A percentile compares a stretch with the other conserved stretches of the same genome.
These are phyloP conservation scores for Celoporthe dispersa DNA, from an alignment of 2,329 filamentous ascomycete species.

Conservation along the genomic window DNA sequence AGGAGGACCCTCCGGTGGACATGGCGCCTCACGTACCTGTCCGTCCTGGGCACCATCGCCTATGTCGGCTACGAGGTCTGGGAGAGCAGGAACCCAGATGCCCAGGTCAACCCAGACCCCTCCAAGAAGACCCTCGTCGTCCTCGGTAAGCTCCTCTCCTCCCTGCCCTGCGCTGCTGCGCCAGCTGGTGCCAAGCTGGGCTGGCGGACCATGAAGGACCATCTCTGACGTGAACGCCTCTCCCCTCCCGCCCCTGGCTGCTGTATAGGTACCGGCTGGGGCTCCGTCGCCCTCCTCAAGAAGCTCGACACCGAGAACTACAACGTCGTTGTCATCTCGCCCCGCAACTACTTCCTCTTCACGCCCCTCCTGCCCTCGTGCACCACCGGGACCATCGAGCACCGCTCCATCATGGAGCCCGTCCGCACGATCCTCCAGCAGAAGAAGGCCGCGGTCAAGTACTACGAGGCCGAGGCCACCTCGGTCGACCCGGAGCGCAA, in stretches of 20 bases:
- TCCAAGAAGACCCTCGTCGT: conserved; percentile 96
- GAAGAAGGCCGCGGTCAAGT: conserved; percentile 92
- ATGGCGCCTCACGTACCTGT: conserved; percentile 83
- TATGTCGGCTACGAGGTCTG: conserved; percentile 84
- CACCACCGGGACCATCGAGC: conserved; percentile 96
- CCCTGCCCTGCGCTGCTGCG: neutral
- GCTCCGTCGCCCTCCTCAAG: conserved; percentile 92
- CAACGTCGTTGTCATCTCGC: conserved; percentile 97
- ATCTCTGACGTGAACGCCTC: conserved; percentile 23
- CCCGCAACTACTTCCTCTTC: conserved; percentile 99
- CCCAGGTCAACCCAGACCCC: conserved; percentile 80
- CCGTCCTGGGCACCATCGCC: conserved; percentile 68
- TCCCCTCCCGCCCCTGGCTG: conserved; percentile 34
- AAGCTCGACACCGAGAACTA: conserved; percentile 99
- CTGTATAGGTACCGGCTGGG: conserved; percentile 86
- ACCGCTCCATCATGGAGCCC: conserved; percentile 99
- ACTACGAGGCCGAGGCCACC: conserved; percentile 96
- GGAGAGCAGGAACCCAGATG: conserved; percentile 76
- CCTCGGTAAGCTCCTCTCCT: conserved; percentile 66
- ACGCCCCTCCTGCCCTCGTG: conserved; percentile 96
- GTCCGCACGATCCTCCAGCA: conserved; percentile 93
- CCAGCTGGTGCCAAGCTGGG: too few relatives aligned
- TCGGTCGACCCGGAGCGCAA: conserved; percentile 93
- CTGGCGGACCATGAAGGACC: too few relatives aligned
- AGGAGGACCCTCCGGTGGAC: conserved; percentile 73